Conservation (phyloP, 345 rosid genomes). For the Triadica sebifera region DNA sequence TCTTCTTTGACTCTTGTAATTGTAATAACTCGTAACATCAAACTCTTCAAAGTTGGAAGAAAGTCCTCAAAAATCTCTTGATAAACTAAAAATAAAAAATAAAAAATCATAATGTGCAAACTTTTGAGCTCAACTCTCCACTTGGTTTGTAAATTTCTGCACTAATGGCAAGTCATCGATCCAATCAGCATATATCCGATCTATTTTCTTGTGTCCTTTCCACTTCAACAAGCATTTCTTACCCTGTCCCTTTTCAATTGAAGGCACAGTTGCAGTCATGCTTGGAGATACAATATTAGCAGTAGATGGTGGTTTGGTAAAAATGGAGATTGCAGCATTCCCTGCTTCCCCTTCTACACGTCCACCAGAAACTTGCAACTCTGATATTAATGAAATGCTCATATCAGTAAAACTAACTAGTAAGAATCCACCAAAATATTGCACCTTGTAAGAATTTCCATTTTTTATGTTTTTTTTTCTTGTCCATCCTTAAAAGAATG, state of each 20-base stretch:
- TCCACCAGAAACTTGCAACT: conserved; percentile 52
- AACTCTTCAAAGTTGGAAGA: not conserved
- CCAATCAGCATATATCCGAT: conserved; percentile 90
- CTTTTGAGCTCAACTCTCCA: conserved; percentile 16
- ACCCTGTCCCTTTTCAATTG: conserved; percentile 46
- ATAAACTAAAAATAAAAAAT: not conserved
- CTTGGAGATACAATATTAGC: conserved; percentile 41
- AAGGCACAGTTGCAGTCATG: conserved; percentile 31
- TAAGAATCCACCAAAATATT: not conserved
- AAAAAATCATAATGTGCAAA: not conserved
- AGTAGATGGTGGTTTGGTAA: conserved; percentile 40
- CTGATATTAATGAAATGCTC: conserved; percentile 37
- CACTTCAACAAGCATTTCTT: conserved; percentile 70
- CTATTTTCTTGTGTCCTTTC: conserved; percentile 81
- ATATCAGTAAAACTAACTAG: not conserved
- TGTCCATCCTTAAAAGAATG: not conserved
- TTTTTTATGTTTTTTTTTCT: not conserved
- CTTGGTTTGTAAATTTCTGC: conserved; percentile 20
- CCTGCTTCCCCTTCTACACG: conserved; percentile 57
- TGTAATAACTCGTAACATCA: not conserved
- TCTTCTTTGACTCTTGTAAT: too few species aligned
- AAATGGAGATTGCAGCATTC: conserved; percentile 25
- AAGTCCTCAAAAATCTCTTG: not conserved
- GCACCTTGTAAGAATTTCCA: not conserved
- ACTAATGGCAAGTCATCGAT: conserved; percentile 77